Evolutionary conservation across 495 filamentous ascomycete species (phyloP).

Genomic region (Venustampulla echinocandica): DNA sequence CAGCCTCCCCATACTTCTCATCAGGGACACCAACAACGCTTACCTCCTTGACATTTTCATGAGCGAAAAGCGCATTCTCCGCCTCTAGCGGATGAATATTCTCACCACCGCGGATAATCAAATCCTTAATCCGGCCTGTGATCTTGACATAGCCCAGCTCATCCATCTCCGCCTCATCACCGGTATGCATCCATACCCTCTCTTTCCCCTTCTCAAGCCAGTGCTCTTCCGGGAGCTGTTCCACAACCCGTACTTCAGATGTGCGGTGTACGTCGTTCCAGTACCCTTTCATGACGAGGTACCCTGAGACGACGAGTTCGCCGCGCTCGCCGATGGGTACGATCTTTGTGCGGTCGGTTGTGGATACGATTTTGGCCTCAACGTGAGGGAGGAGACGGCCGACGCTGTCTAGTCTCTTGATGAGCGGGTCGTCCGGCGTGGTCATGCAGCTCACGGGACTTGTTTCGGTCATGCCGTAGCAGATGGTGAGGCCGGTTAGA

Average conservation of each 20-base stretch:
- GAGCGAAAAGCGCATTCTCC: constrained; percentile 78
- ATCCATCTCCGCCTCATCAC: constrained; percentile 91
- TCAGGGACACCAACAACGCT: constrained; percentile 81
- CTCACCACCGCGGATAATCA: constrained; percentile 89
- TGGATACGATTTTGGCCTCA: constrained; percentile 70
- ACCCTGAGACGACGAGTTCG: constrained; percentile 78
- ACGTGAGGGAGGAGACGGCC: constrained; percentile 71
- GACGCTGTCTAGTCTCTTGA: constrained; percentile 69
- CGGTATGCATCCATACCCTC: constrained; percentile 51
- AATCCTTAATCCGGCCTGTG: constrained; percentile 70
- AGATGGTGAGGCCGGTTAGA: constrained; percentile 79
- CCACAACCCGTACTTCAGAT: constrained; percentile 54
- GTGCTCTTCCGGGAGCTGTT: constrained; percentile 29
- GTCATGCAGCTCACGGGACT: constrained; percentile 91
- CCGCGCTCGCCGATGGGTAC: constrained; percentile 60
- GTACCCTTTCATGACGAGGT: constrained; percentile 86
- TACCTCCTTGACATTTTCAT: constrained; percentile 59
- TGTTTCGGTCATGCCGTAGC: constrained; percentile 99
- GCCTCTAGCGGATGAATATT: constrained; percentile 95
- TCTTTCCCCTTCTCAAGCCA: constrained; percentile 25
- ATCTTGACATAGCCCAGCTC: constrained; percentile 56
- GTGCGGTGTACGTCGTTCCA: constrained; percentile 66
- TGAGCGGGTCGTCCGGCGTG: constrained; percentile 67
- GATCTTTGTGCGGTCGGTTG: constrained; percentile 42
- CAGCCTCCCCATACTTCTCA: constrained; percentile 74